Evolutionary conservation across 192 early-diverging fungal genomes (phyloP).

Genomic region (Neocallimastix lanati): DNA sequence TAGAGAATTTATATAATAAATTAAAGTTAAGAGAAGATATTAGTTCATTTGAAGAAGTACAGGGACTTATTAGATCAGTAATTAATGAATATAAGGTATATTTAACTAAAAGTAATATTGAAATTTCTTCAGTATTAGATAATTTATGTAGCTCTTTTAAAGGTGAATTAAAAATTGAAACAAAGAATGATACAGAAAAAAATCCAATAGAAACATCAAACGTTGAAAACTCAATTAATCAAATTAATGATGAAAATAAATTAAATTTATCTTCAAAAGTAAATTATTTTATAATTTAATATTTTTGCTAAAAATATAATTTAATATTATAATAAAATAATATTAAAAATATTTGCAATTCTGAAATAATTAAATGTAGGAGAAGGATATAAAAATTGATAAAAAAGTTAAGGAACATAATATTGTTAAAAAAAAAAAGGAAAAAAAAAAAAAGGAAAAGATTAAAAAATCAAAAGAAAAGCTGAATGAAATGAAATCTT

Average conservation of each 20-base stretch:
- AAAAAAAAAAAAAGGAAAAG: constrained; percentile 6
- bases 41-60: background rate
- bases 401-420: no score
- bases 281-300: no score
- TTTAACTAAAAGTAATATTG: background rate
- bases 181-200: background rate
- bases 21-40: background rate
- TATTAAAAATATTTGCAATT: no score
- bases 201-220: no score
- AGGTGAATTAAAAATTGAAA: background rate
- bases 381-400: background rate
- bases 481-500: background rate
- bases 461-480: constrained; percentile 1
- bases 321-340: no score
- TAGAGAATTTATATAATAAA: background rate
- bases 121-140: background rate
- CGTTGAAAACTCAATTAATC: no score
- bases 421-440: background rate
- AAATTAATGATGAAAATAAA: no score
- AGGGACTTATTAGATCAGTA: background rate
- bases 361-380: no score
- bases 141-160: background rate
- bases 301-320: no score
- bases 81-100: background rate
- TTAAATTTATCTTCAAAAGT: no score